These are phyloP conservation scores for Synchytrium microbalum DNA, from an alignment of 371 early-diverging fungal species.

Conservation along the genomic window DNA sequence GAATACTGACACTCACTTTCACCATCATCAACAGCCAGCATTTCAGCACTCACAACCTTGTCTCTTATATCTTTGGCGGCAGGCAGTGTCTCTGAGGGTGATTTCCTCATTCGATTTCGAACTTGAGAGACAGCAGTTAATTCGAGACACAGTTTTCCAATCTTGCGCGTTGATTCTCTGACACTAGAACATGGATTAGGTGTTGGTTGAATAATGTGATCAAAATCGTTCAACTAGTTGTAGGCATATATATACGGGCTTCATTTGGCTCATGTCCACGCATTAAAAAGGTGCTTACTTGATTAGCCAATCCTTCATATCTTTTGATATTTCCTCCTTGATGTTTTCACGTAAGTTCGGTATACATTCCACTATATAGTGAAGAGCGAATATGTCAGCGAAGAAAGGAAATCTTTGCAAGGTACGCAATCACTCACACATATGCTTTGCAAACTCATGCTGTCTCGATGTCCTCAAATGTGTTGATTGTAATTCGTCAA, in stretches of 20 bases:
- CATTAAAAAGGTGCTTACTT: slow-evolving; percentile 48
- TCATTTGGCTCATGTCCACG: neutral
- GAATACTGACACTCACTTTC: slow-evolving; percentile 13
- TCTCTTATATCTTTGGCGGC: slow-evolving; percentile 48
- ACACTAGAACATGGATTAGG: slow-evolving; percentile 39
- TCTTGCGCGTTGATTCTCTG: slow-evolving; percentile 71
- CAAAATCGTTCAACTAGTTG: too few relatives aligned
- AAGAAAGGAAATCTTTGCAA: neutral
- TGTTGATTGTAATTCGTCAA: slow-evolving; percentile 65
- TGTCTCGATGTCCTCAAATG: slow-evolving; percentile 61
- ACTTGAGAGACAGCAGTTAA: slow-evolving; percentile 28
- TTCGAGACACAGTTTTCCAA: slow-evolving; percentile 78
- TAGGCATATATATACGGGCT: neutral
- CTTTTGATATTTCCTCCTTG: slow-evolving; percentile 71
- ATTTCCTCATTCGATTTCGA: slow-evolving; percentile 60
- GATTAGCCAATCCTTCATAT: slow-evolving; percentile 88
- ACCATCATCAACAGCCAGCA: neutral
- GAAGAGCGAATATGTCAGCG: neutral
- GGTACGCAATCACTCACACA: slow-evolving; percentile 44
- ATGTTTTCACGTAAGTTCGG: slow-evolving; percentile 77
- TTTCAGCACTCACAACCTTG: slow-evolving; percentile 36
- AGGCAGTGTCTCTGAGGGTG: neutral
- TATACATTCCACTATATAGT: slow-evolving; percentile 57
- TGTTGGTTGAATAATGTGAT: neutral
- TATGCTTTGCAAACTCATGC: slow-evolving; percentile 68